A percentile compares a stretch with the other conserved stretches of the same genome.
Conservation (phyloP, 2,329 filamentous ascomycete genomes). For the Grosmannia penicillata region DNA sequence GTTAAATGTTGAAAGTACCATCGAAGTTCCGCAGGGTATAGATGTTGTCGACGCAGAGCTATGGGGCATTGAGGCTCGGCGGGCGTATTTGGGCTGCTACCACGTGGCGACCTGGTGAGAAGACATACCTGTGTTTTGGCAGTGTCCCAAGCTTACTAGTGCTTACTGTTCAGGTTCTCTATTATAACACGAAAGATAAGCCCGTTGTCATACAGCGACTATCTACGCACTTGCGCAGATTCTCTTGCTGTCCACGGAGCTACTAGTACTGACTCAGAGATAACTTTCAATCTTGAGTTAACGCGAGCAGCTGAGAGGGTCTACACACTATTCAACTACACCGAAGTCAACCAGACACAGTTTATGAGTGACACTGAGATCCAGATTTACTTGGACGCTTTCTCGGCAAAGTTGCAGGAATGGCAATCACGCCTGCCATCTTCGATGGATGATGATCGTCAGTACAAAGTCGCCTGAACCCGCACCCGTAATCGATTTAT, state of each 20-base stretch:
- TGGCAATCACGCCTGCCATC: not conserved
- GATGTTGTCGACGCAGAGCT: not conserved
- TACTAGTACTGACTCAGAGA: not conserved
- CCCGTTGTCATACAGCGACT: slow-evolving; percentile 2
- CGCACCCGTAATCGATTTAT: no score
- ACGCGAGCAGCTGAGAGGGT: slow-evolving; percentile 1
- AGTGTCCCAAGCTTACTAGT: not conserved
- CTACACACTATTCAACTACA: slow-evolving; percentile 5
- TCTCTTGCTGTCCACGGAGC: not conserved
- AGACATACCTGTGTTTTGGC: not conserved
- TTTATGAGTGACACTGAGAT: slow-evolving; percentile 3
- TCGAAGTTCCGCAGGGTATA: not conserved
- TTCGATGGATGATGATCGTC: not conserved
- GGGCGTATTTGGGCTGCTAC: slow-evolving; percentile 4
- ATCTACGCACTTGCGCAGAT: not conserved
- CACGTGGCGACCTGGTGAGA: slow-evolving; percentile 3
- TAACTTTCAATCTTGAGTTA: slow-evolving; percentile 2
- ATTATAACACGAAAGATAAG: slow-evolving; percentile 2
- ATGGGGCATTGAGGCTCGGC: slow-evolving; percentile 1
- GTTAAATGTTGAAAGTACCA: slow-evolving; percentile 2
- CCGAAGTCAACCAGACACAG: not conserved
- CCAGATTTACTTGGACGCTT: slow-evolving; percentile 1
- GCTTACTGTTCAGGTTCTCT: not conserved
- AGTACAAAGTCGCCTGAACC: not conserved
- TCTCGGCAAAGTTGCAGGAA: not conserved